These are phyloP conservation scores for Dovyalis caffra DNA, from an alignment of 345 rosid genomes.

Conservation along the genomic window DNA sequence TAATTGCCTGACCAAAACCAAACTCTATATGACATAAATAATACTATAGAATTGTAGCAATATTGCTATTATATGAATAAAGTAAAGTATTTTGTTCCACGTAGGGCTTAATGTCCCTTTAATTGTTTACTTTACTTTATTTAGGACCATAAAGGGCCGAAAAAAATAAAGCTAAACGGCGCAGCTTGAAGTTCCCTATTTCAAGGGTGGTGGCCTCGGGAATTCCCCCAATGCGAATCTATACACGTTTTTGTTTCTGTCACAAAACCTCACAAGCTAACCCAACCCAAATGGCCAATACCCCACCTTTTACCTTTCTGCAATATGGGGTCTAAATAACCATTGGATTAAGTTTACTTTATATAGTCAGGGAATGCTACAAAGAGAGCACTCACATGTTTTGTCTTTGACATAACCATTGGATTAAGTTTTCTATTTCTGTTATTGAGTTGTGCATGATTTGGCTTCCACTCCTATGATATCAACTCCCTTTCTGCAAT, in stretches of 20 bases:
- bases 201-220: conserved; percentile 47
- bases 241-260: conserved; percentile 27
- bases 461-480: too few relatives aligned
- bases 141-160: conserved; percentile 15
- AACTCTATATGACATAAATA: not conserved
- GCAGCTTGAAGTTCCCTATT: conserved; percentile 31
- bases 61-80: not conserved
- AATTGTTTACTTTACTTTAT: not conserved
- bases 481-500: too few relatives aligned
- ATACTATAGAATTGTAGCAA: not conserved
- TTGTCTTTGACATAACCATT: too few relatives aligned
- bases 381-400: too few relatives aligned
- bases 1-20: conserved; percentile 13
- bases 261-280: conserved; percentile 2
- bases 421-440: too few relatives aligned
- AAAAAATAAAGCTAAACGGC: conserved; percentile 41
- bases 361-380: too few relatives aligned
- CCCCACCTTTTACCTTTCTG: too few relatives aligned
- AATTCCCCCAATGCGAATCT: conserved; percentile 37
- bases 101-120: not conserved
- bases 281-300: not conserved
- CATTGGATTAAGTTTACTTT: too few relatives aligned
- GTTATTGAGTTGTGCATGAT: too few relatives aligned
- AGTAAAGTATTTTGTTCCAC: conserved; percentile 1
- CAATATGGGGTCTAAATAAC: too few relatives aligned